A percentile compares a stretch with the other conserved stretches of the same genome.
Evolutionary conservation across 1,284 basidiomycete genomes (phyloP).

Genomic region (Sanghuangporus weigelae): DNA sequence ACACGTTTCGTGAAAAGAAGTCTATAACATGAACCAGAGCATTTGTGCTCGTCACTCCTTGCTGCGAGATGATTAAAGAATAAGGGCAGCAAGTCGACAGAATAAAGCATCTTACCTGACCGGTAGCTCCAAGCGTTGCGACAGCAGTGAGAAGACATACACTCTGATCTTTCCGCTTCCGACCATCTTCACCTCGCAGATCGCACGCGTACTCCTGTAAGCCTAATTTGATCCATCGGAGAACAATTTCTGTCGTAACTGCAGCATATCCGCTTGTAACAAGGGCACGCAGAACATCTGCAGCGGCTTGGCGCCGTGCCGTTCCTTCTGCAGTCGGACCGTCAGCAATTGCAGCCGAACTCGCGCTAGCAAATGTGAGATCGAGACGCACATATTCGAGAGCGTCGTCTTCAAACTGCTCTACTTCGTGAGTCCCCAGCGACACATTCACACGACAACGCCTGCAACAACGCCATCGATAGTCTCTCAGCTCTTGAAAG

Average conservation of each 20-base stretch:
- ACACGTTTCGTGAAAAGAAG: constrained; percentile 93
- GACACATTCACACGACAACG: constrained; percentile 89
- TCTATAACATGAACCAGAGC: constrained; percentile 89
- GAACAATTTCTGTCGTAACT: constrained; percentile 85
- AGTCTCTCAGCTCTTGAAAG: constrained; percentile 72
- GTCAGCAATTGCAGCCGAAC: constrained; percentile 33
- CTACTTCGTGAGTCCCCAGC: constrained; percentile 85
- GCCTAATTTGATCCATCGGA: constrained; percentile 76
- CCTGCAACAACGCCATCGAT: constrained; percentile 83
- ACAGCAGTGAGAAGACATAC: constrained; percentile 91
- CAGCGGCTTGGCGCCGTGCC: too few species aligned
- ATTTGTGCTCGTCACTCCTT: constrained; percentile 92
- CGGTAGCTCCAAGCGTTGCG: constrained; percentile 83
- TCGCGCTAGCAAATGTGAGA: constrained; percentile 61
- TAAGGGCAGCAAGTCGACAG: neutral
- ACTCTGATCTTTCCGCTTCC: constrained; percentile 94
- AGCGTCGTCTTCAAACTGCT: constrained; percentile 97
- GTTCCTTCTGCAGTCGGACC: constrained; percentile 47
- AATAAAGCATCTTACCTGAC: constrained; percentile 45
- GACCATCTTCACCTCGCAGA: constrained; percentile 61
- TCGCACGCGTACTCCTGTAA: constrained; percentile 47
- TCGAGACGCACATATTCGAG: constrained; percentile 93
- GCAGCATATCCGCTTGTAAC: constrained; percentile 74
- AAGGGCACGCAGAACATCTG: constrained; percentile 87
- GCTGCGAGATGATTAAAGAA: constrained; percentile 35